Conservation (phyloP, 495 filamentous ascomycete species). For the Trichoderma asperelloides region DNA sequence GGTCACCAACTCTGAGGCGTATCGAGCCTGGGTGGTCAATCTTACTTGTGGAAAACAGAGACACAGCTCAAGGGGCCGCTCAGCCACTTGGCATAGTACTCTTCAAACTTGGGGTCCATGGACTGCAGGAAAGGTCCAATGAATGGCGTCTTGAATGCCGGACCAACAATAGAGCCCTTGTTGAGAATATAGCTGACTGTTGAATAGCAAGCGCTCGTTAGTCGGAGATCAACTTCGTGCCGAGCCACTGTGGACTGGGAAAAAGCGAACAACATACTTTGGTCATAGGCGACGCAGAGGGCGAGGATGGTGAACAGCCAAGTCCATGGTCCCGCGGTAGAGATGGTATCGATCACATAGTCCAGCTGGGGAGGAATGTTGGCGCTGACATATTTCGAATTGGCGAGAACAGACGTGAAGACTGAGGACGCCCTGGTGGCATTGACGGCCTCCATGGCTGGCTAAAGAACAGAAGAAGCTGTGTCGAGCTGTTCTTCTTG, state of each 20-base stretch:
- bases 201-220: not conserved
- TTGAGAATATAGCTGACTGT: constrained; percentile 76
- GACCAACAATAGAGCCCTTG: constrained; percentile 80
- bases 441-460: constrained; percentile 6
- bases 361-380: constrained; percentile 35
- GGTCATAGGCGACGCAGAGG: constrained; percentile 72
- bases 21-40: not conserved
- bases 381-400: constrained; percentile 44
- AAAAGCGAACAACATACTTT: constrained; percentile 48
- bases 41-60: constrained; percentile 98
- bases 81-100: constrained; percentile 86
- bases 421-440: constrained; percentile 51
- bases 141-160: constrained; percentile 79
- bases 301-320: constrained; percentile 56
- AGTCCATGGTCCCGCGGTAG: constrained; percentile 53
- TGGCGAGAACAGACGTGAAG: constrained; percentile 69
- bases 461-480: not conserved
- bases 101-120: constrained; percentile 80
- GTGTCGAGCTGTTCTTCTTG: too few relatives aligned
- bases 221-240: not conserved
- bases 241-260: not conserved
- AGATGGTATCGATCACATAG: constrained; percentile 32
- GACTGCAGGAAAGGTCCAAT: constrained; percentile 94
- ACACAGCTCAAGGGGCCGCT: constrained; percentile 91
- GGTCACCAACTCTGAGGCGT: not conserved